Evolutionary conservation across 1,284 basidiomycete species (phyloP), one percentile per base, ranked within the genome.

Genomic region (Sporisorium sorghi): DNA sequence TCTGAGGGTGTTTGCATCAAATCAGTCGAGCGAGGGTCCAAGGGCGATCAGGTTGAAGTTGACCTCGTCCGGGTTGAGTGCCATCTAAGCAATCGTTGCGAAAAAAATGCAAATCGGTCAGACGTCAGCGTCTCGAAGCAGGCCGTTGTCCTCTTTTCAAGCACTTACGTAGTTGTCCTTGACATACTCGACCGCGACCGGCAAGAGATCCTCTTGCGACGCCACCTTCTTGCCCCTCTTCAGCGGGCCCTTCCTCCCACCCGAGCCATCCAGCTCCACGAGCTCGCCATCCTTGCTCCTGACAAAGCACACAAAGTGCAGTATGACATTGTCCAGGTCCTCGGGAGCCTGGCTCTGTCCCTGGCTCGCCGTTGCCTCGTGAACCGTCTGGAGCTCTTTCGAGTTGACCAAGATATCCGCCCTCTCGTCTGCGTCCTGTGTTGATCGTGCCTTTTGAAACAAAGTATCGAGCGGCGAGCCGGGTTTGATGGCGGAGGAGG

Each of bases 261-360:
- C 79, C 1, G 57, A 60, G 0, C 67, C 67, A 47, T 85, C 84
- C 15, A 85, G 67, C 65, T 85, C 82, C 11, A 83, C 50, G 14
- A 85, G 62, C 37, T 78, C 54, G 11, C 77, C 77, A 3, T 50
- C 40, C 14, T 73, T 28, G 32, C 74, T 75, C 35, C 81, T 62
- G 12, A 85, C 77, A 53, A 84, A 85, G 49, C 78, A 76, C 17
- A 84, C 77, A 73, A 85, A 85, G 71, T 85, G 84, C 28, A 82
- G 54, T n/a, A 78, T 50, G 6, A 84, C 81, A 28, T 73, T 60
- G 50, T 82, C 81, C 26, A 79, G 57, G n/a, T 77, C 72, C 8
- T 66, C 58, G 9, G 84, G 83, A 5, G 83, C 80, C 33, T 67
- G 62, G 33, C 79, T 79, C 66, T 81, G 79, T 1, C 83, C 80